Conservation (phyloP, 2,329 filamentous ascomycete species). For the Albifimbria verrucaria region DNA sequence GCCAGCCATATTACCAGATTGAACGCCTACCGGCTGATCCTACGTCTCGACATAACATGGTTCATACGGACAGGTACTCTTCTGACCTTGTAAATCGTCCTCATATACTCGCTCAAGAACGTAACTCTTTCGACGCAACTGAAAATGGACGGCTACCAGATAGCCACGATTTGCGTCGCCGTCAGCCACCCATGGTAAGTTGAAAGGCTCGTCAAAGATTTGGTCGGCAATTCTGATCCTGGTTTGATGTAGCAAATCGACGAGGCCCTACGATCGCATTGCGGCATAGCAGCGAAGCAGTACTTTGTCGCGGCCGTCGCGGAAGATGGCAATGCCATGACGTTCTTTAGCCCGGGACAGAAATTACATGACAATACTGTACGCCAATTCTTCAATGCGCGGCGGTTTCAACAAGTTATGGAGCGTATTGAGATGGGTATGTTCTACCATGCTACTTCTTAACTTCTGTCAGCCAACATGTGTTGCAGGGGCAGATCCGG, state of each 20-base stretch:
- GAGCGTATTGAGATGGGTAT: constrained; percentile 37
- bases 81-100: neutral
- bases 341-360: constrained; percentile 41
- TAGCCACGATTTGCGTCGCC: neutral
- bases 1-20: neutral
- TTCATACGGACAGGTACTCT: neutral
- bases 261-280: constrained; percentile 48
- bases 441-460: constrained; percentile 6
- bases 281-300: constrained; percentile 45
- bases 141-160: neutral
- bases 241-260: constrained; percentile 53
- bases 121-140: neutral
- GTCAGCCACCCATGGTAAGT: constrained; percentile 1
- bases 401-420: constrained; percentile 38
- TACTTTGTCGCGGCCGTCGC: constrained; percentile 52
- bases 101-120: neutral
- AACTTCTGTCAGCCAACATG: constrained; percentile 11
- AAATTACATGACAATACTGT: constrained; percentile 34
- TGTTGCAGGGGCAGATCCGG: constrained; percentile 26
- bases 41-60: neutral
- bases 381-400: constrained; percentile 43
- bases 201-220: no score
- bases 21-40: neutral
- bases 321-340: constrained; percentile 44
- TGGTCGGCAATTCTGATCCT: no score